phyloP scores from a whole-genome alignment of 2,329 filamentous ascomycete genomes.

The Pyricularia grisea region DNA sequence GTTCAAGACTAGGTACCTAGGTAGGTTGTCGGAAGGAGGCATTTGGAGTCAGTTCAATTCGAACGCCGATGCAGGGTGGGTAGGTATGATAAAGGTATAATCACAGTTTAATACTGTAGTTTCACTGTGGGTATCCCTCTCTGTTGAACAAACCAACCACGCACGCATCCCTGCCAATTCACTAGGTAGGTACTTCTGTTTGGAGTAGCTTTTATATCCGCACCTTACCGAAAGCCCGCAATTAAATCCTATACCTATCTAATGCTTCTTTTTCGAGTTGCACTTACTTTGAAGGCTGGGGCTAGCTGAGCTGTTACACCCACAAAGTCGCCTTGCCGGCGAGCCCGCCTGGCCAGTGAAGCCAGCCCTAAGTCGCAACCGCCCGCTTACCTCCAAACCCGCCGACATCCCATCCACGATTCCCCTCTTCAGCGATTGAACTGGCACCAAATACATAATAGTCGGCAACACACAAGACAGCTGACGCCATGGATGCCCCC shows the following conservation, averaged over 20 bases:
- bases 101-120: neutral
- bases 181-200: neutral
- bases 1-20: too few species aligned
- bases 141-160: neutral
- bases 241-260: neutral
- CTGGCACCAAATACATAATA: neutral
- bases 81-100: too few species aligned
- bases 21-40: too few species aligned
- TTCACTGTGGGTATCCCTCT: neutral
- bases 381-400: neutral
- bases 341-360: neutral
- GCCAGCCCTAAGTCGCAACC: neutral
- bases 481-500: conserved; percentile 50
- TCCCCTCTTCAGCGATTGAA: neutral
- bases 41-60: too few species aligned
- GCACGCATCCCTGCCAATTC: neutral
- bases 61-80: neutral
- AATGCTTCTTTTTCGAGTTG: neutral
- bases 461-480: neutral
- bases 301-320: neutral
- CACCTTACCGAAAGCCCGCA: neutral
- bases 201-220: neutral
- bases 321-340: neutral
- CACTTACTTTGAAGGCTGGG: neutral
- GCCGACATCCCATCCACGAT: neutral